Base-by-base conservation (phyloP, 148 eudicot genomes). In the Chenopodium quinoa region DNA sequence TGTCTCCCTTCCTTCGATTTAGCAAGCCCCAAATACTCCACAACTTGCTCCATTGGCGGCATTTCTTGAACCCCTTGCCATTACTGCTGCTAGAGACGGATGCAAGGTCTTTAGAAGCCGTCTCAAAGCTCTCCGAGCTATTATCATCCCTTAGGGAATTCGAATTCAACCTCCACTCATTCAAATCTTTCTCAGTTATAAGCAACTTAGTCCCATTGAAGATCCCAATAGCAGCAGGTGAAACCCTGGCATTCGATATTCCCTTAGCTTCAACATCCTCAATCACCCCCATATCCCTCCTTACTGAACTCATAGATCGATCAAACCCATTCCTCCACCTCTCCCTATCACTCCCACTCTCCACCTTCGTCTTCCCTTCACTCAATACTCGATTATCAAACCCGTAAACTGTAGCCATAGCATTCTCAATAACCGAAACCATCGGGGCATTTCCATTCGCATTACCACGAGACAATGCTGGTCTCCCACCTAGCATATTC, bases 391-490 rank as follows among this genome's bases (percentile, higher is more conserved):
- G 86, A 72, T 82, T 79, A 75, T 89, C 91, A 58, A 88, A 81
- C 83, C 88, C 90, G 71, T 86, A 87, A 0, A 84, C 86, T 0
- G 86, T 87, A 2, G 88, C 94, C 82, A 91, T 89, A 62, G 85
- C 92, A 84, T 90, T 93, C 71, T 95, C 99, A 7, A 92, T 92
- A 1, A 87, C 96, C 10, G 95, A 92, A 2, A 95, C 84, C 88
- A 92, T 89, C 0, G 97, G 97, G 2, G 91, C 80, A 2, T 50
- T 74, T 11, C 34, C 77, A 50, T 74, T 74, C 2, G 80, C 82
- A 29, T 40, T 70, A 5, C 75, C 58, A 71, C 89, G 82, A 11
- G 91, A 84, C 81, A 90, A 86, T 20, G 89, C 86, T 77, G 90
- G 84, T 20, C 91, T 72, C 75, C 83, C 84, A 50, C 84, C 94